Conservation (phyloP, 2,329 filamentous ascomycete species). For the Ophiocordyceps camponoti-saundersi region DNA sequence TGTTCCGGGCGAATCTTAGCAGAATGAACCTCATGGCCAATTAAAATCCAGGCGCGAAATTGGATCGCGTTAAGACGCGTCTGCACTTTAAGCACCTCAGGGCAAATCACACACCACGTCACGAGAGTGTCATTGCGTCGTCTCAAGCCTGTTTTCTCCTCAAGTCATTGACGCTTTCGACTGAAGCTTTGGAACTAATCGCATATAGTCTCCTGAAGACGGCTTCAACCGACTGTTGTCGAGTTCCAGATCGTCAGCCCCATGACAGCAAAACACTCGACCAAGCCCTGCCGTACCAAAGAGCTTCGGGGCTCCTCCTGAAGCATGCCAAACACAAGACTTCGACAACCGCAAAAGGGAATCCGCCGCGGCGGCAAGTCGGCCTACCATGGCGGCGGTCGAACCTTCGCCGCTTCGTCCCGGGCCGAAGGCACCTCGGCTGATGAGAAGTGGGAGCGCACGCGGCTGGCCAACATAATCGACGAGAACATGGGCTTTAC, state of each 20-base stretch:
- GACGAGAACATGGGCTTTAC: slow-evolving; percentile 92
- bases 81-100: not conserved
- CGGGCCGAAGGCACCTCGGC: slow-evolving; percentile 74
- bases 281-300: slow-evolving; percentile 6
- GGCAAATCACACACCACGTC: not conserved
- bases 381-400: slow-evolving; percentile 51
- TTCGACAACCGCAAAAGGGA: slow-evolving; percentile 46
- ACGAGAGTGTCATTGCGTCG: not conserved
- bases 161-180: too few relatives aligned
- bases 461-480: slow-evolving; percentile 67
- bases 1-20: not conserved
- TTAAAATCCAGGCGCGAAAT: not conserved
- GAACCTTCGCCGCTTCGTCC: slow-evolving; percentile 63
- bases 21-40: not conserved
- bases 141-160: not conserved
- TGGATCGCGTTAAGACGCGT: not conserved
- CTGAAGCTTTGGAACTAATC: not conserved
- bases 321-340: slow-evolving; percentile 40
- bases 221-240: not conserved
- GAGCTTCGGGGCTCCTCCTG: slow-evolving; percentile 2
- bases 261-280: slow-evolving; percentile 6
- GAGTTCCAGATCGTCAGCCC: not conserved
- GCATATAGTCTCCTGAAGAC: not conserved
- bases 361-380: slow-evolving; percentile 52
- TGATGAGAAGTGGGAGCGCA: slow-evolving; percentile 83